Conservation (phyloP, 495 filamentous ascomycete species). For the Xylaria flabelliformis region DNA sequence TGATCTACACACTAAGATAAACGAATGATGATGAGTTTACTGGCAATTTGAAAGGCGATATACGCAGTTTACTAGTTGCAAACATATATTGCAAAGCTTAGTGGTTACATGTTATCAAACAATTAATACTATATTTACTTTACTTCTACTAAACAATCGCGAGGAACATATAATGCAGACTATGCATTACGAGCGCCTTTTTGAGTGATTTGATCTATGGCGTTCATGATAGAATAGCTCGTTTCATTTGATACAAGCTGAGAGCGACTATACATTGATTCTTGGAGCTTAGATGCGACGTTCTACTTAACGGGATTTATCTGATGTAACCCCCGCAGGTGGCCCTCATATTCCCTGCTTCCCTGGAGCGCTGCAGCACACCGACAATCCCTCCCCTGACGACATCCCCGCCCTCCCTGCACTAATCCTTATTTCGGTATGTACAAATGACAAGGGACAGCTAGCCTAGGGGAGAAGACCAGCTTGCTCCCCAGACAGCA, state of each 20-base stretch:
- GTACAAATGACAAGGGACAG: conserved; percentile 19
- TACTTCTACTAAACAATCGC: background rate
- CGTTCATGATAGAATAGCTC: background rate
- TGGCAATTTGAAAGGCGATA: background rate
- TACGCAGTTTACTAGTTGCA: background rate
- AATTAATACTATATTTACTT: background rate
- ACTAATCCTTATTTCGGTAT: conserved; percentile 14
- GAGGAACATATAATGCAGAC: background rate
- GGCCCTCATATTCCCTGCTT: conserved; percentile 9
- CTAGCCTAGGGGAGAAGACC: background rate
- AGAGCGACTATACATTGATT: background rate
- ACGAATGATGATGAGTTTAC: background rate
- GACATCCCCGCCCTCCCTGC: conserved; percentile 10
- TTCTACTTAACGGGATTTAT: background rate
- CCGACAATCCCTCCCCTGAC: conserved; percentile 21
- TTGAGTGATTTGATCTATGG: background rate
- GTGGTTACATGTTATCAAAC: background rate
- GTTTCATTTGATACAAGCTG: background rate
- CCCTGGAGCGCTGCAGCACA: conserved; percentile 19
- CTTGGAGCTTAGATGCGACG: background rate
- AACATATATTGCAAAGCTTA: background rate
- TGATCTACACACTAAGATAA: background rate
- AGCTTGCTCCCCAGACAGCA: conserved; percentile 15
- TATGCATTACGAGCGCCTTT: background rate
- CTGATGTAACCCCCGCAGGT: conserved; percentile 22